Evolutionary conservation across 805 yeast genomes (phyloP).

Genomic region (Myxozyma geophila): DNA sequence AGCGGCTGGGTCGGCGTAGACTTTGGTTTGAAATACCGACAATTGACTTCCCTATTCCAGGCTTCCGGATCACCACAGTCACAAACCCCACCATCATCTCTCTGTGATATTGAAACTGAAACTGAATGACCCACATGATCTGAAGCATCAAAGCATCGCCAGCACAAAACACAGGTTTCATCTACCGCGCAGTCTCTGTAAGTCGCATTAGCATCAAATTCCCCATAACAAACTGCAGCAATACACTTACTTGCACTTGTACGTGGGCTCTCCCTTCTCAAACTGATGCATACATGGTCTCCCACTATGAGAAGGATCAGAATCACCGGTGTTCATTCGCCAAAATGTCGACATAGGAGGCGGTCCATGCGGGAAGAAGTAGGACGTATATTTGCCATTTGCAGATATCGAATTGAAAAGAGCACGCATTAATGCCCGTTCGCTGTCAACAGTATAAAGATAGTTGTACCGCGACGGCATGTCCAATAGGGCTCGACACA

Average conservation of each 20-base stretch:
- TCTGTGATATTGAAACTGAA: constrained; percentile 61
- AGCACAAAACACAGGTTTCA: constrained; percentile 83
- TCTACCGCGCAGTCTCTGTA: constrained; percentile 63
- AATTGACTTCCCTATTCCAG: constrained; percentile 61
- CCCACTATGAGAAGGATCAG: constrained; percentile 55
- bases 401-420: constrained; percentile 52
- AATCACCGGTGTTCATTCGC: constrained; percentile 34
- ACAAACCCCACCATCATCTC: constrained; percentile 75
- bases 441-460: constrained; percentile 39
- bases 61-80: constrained; percentile 92
- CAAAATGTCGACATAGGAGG: constrained; percentile 25
- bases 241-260: constrained; percentile 57
- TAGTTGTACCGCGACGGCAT: constrained; percentile 43
- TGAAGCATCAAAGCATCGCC: constrained; percentile 70
- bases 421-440: constrained; percentile 38
- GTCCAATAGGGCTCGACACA: constrained; percentile 38
- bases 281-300: constrained; percentile 77
- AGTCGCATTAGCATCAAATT: not conserved
- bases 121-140: constrained; percentile 76
- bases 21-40: constrained; percentile 50
- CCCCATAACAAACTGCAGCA: no score
- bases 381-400: constrained; percentile 49
- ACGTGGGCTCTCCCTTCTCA: constrained; percentile 78
- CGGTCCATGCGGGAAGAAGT: constrained; percentile 47
- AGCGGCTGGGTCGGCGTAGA: constrained; percentile 42